These are phyloP conservation scores for Albatrellus ellisii DNA, from an alignment of 768 basidiomycete genomes.

Conservation along the genomic window DNA sequence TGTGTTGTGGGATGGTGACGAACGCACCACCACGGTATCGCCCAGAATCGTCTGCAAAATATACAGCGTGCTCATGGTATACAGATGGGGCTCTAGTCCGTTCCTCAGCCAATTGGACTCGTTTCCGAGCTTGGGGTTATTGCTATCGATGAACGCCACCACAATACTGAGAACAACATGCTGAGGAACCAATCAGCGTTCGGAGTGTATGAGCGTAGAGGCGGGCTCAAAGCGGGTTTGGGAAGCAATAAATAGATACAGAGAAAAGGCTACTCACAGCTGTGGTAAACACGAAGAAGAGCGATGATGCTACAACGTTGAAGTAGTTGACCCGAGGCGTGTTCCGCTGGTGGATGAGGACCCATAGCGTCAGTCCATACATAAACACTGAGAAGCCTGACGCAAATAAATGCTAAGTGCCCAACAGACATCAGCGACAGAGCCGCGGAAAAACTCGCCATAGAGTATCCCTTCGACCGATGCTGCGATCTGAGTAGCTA, in stretches of 20 bases:
- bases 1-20: neutral
- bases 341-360: constrained; percentile 5
- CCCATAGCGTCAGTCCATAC: constrained; percentile 21
- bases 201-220: neutral
- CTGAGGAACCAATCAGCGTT: neutral
- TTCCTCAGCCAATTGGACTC: constrained; percentile 16
- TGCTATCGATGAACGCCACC: constrained; percentile 16
- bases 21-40: neutral
- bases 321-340: neutral
- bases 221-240: neutral
- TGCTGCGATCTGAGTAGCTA: too few species aligned
- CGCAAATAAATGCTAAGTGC: too few species aligned
- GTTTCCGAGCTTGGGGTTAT: constrained; percentile 12
- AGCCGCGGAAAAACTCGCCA: too few species aligned
- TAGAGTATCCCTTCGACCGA: too few species aligned
- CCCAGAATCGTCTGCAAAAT: neutral
- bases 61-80: constrained; percentile 17
- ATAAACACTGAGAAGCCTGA: constrained; percentile 25
- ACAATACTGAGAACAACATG: neutral
- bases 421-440: too few species aligned
- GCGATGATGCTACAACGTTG: neutral
- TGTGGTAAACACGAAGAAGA: constrained; percentile 20
- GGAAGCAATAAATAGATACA: neutral
- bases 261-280: constrained; percentile 13
- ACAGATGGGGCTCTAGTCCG: constrained; percentile 17